Evolutionary conservation across 192 early-diverging fungal genomes (phyloP).

Genomic region (Rhizophagus sp.): DNA sequence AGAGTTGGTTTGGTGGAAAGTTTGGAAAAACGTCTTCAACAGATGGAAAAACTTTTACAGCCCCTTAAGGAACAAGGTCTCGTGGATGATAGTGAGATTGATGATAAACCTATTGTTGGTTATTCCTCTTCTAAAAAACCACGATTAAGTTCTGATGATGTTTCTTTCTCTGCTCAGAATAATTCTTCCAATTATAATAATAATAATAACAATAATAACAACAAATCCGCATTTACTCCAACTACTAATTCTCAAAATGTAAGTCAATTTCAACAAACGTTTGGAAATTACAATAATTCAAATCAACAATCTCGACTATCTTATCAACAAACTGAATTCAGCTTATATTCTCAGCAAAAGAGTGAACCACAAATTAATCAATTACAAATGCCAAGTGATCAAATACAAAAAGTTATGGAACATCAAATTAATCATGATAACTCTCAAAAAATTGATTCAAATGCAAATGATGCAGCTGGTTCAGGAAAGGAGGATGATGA

Average conservation of each 20-base stretch:
- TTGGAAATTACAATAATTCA: background rate
- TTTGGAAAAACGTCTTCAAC: conserved; percentile 72
- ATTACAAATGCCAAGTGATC: background rate
- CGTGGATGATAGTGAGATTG: conserved; percentile 4
- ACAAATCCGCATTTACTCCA: background rate
- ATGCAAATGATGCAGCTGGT: background rate
- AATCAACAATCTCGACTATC: background rate
- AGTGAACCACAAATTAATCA: background rate
- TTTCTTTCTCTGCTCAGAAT: background rate
- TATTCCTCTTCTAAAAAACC: conserved; percentile 2
- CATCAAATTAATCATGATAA: background rate
- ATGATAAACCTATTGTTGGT: conserved; percentile 6
- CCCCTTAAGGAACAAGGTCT: conserved; percentile 35
- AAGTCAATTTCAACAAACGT: background rate
- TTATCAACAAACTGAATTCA: background rate
- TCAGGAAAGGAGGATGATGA: background rate
- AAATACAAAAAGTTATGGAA: background rate
- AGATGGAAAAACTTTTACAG: conserved; percentile 73
- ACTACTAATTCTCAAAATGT: background rate
- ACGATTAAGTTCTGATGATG: background rate
- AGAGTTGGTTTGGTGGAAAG: conserved; percentile 79
- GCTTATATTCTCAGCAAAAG: background rate
- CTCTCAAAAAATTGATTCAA: background rate
- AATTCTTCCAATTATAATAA: background rate
- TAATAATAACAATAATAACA: too few species aligned